Evolutionary conservation across 345 rosid genomes (phyloP).

Genomic region (Corymbia maculata): DNA sequence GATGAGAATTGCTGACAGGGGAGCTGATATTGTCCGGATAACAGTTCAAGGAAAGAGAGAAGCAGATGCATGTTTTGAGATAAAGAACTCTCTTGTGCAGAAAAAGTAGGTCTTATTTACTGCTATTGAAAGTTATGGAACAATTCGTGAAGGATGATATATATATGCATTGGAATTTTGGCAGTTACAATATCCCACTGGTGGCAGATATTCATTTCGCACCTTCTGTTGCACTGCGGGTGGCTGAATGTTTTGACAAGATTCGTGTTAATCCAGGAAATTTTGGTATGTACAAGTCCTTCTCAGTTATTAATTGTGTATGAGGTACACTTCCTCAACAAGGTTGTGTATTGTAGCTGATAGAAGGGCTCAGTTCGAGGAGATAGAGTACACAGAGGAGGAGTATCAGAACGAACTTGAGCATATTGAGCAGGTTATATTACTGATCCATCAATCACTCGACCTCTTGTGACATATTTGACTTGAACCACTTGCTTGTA

Average conservation of each 20-base stretch:
- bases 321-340: not conserved
- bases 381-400: slow-evolving; percentile 84
- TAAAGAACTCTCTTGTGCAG: slow-evolving; percentile 85
- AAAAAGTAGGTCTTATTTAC: slow-evolving; percentile 37
- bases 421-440: slow-evolving; percentile 78
- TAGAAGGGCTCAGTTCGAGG: slow-evolving; percentile 87
- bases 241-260: slow-evolving; percentile 95
- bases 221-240: slow-evolving; percentile 81
- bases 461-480: not conserved
- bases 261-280: slow-evolving; percentile 99
- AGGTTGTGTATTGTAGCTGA: slow-evolving; percentile 57
- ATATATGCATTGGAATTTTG: slow-evolving; percentile 5
- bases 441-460: not conserved
- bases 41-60: slow-evolving; percentile 99
- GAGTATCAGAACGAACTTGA: slow-evolving; percentile 94
- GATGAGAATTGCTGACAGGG: slow-evolving; percentile 85
- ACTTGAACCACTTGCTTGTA: not conserved
- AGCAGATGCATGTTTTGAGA: slow-evolving; percentile 95
- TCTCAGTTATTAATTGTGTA: not conserved
- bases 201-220: slow-evolving; percentile 99
- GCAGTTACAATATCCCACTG: slow-evolving; percentile 90
- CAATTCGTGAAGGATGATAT: not conserved
- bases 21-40: slow-evolving; percentile 91
- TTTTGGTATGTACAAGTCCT: slow-evolving; percentile 42
- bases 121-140: not conserved